Base-by-base conservation (phyloP, 331 rosid genomes). In the Quercus tomentella region DNA sequence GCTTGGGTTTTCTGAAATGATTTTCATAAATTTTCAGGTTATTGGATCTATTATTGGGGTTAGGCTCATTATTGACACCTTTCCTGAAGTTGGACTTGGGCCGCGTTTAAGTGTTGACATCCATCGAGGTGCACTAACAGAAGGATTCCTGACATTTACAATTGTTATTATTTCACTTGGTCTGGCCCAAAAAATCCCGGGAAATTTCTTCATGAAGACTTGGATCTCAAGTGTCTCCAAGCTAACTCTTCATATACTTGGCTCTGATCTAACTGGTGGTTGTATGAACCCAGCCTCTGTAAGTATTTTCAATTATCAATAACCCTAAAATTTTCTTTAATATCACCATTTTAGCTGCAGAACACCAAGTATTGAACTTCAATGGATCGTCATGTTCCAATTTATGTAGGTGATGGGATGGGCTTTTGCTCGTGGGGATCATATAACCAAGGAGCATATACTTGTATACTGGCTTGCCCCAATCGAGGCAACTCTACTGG, bases 381-480 rank as follows among this genome's bases (percentile, higher is more conserved):
- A 56, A 22, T 2, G 62, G 26, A 56, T 56, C 12, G 15, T 63
- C 6, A 16, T 63, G 6, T 63, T 28, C 11, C 5, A 23, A 67
- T 67, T 67, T 20, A 7, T 67, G 74, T 69, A 95, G 99, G 99
- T 87, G 33, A 88, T 90, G 91, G 99, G 97, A 77, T 95, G 99
- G 97, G 97, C 97, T 71, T 95, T 87, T 79, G 98, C 97, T 66
- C 87, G 94, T 5, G 97, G 96, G 2, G 94, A 90, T 74, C 97
- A 92, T 79, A 79, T 88, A 80, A 91, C 96, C 6, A 92, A 88
- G 89, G 98, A 95, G 76, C 95, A 91, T 82, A 18, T 95, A 25
- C 80, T 89, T 63, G 97, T 94, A 1, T 94, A 94, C 79, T 94
- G 98, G 98, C 89, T 94, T 25, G 97, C 97, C 78, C 99, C 99